Evolutionary conservation across 1,284 basidiomycete species (phyloP).

Genomic region (Pterulicium gracile): DNA sequence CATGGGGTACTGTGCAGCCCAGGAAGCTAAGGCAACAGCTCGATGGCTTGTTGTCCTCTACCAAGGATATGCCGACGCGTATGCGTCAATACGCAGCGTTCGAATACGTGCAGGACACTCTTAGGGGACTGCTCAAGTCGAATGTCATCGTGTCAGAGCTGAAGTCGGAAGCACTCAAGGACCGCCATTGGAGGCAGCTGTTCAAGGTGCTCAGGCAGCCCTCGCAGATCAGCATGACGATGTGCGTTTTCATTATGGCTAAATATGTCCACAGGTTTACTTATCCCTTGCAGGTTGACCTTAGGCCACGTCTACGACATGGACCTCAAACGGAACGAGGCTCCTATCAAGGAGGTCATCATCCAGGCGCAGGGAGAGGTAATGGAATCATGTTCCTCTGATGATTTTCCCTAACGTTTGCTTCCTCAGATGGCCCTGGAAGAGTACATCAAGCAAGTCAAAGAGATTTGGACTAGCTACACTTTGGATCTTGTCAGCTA

Average conservation of each 20-base stretch:
- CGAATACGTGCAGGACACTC: conserved; percentile 92
- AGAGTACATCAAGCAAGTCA: conserved; percentile 91
- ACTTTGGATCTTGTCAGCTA: conserved; percentile 96
- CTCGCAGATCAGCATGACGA: conserved; percentile 51
- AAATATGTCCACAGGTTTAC: neutral
- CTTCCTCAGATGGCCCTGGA: conserved; percentile 77
- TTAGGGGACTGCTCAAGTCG: conserved; percentile 81
- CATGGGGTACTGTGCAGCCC: conserved; percentile 90
- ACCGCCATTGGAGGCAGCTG: conserved; percentile 96
- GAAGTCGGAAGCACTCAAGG: conserved; percentile 95
- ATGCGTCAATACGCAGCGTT: conserved; percentile 99
- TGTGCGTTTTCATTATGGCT: conserved; percentile 43
- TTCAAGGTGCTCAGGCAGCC: conserved; percentile 82
- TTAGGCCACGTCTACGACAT: conserved; percentile 96
- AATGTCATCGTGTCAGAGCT: conserved; percentile 86
- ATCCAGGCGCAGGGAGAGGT: conserved; percentile 98
- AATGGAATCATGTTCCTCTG: conserved; percentile 9
- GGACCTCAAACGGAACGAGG: conserved; percentile 91
- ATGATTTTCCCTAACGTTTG: conserved; percentile 5
- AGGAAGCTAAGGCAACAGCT: conserved; percentile 92
- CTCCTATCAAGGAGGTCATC: conserved; percentile 87
- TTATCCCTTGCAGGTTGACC: conserved; percentile 61
- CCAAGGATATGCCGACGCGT: conserved; percentile 96
- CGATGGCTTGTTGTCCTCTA: conserved; percentile 80
- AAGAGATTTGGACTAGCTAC: conserved; percentile 95